A percentile compares a stretch with the other conserved stretches of the same genome.
Conservation (phyloP, 2,329 filamentous ascomycete species). For the Sporothrix schenckii region DNA sequence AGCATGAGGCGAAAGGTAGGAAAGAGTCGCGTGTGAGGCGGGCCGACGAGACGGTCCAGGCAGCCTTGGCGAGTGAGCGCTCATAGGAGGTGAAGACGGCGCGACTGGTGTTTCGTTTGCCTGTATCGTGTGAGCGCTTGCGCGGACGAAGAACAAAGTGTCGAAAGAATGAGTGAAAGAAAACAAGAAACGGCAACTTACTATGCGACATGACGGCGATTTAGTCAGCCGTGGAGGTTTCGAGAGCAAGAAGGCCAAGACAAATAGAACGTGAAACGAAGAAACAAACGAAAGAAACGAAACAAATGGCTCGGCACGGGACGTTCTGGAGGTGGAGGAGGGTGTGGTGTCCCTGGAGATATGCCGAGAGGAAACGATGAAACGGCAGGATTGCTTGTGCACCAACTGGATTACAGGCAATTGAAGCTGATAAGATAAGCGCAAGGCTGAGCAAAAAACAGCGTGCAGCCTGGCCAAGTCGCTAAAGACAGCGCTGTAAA, state of each 20-base stretch:
- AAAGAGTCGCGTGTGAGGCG: slow-evolving; percentile 88
- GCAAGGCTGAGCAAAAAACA: not conserved
- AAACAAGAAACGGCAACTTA: slow-evolving; percentile 41
- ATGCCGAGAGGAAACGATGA: slow-evolving; percentile 22
- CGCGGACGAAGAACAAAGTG: not conserved
- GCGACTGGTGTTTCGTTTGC: slow-evolving; percentile 87
- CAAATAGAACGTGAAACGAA: not conserved
- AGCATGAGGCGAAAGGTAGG: slow-evolving; percentile 85
- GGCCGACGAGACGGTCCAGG: slow-evolving; percentile 82
- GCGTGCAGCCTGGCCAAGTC: not conserved
- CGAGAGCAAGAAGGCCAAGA: not conserved
- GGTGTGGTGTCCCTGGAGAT: slow-evolving; percentile 20
- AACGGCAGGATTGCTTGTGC: not conserved
- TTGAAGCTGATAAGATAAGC: slow-evolving; percentile 25
- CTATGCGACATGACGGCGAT: slow-evolving; percentile 49
- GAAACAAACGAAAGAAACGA: slow-evolving; percentile 8
- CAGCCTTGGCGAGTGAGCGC: slow-evolving; percentile 75
- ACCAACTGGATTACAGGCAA: not conserved
- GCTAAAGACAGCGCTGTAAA: not conserved
- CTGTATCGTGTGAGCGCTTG: slow-evolving; percentile 44
- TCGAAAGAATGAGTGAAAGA: not conserved
- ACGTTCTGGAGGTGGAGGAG: not conserved
- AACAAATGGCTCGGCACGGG: slow-evolving; percentile 19
- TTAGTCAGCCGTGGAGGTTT: not conserved
- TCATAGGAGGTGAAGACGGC: slow-evolving; percentile 95